Evolutionary conservation across 1,284 basidiomycete genomes (phyloP).

Genomic region (Papiliotrema flavescens): DNA sequence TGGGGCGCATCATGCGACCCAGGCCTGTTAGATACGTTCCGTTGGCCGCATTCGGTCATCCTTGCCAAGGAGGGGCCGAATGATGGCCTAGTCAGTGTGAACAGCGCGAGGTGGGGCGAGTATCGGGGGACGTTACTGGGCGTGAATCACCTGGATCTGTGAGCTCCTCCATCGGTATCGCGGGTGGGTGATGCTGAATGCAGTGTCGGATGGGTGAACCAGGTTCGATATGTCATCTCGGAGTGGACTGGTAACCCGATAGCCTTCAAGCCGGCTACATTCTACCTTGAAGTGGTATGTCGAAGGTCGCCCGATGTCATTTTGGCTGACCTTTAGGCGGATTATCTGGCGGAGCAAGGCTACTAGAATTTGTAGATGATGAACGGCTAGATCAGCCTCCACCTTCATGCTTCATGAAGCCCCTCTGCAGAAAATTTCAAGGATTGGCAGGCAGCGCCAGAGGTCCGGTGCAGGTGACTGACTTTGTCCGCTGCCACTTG

Average conservation of each 20-base stretch:
- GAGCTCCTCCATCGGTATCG: conserved; percentile 8
- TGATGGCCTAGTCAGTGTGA: conserved; percentile 87
- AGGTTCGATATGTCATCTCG: conserved; percentile 72
- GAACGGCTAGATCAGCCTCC: too few relatives aligned
- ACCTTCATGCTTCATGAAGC: too few relatives aligned
- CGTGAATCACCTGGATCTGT: conserved; percentile 91
- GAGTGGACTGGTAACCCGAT: conserved; percentile 83
- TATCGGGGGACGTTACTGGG: conserved; percentile 71
- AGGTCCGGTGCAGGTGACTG: too few relatives aligned
- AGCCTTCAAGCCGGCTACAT: conserved; percentile 80
- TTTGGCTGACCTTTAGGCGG: conserved; percentile 24
- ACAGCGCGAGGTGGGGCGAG: conserved; percentile 81
- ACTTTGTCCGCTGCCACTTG: too few relatives aligned
- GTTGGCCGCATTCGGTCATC: conserved; percentile 78
- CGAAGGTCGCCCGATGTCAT: neutral
- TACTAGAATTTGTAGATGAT: conserved; percentile 3
- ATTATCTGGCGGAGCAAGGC: conserved; percentile 45
- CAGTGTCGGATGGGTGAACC: conserved; percentile 53
- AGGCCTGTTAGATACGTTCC: conserved; percentile 81
- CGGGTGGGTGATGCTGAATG: neutral
- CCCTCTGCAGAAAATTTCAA: too few relatives aligned
- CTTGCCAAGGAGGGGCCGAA: conserved; percentile 86
- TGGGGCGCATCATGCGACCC: conserved; percentile 90
- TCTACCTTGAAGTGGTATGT: conserved; percentile 70
- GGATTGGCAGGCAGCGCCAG: too few relatives aligned